Evolutionary conservation across 345 rosid genomes (phyloP), one percentile per base, ranked within the genome.

Genomic region (Salix exigua): DNA sequence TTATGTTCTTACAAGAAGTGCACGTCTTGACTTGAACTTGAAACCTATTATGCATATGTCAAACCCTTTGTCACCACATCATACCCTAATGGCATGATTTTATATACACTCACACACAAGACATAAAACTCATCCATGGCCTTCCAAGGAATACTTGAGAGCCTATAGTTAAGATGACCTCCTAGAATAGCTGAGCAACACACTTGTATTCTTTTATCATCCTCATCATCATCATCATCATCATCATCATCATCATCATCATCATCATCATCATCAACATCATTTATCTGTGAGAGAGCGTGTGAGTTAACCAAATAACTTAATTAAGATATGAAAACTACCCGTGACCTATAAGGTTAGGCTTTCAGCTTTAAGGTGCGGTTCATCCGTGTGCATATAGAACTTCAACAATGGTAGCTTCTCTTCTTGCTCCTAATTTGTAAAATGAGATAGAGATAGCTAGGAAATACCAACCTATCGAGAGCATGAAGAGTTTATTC

Each of bases 21-120:
- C 33, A 31, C 0, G 33, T 31, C 33, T 0, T 31, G 4, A 31
- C 33, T 31, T 3, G 4, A 31, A 31, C 33, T 31, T 0, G 4
- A 31, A 0, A 31, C 33, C 4, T 31, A 0, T 31, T 31, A 31
- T 31, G 4, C 4, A 31, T 4, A 31, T 31, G 4, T 3, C 33
- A 31, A 31, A 0, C 33, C 0, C 4, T 31, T 31, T 31, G 0
- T 4, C 4, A 31, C 4, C 33, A 31, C 33, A 0, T 31, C 0
- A 31, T 4, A 31, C 33, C 33, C 4, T 31, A 4, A 0, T 0
- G 0, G 4, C 33, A 3, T 9, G 12, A 8, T 8, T 40, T 40
- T 2, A 1, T 31, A 50, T 50, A 3, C 26, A 55, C 61, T 55
- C 62, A n/a, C 62, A 8, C 23, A n/a, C 26, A 55, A n/a, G n/a